Evolutionary conservation across 148 eudicot species (phyloP), one percentile per base, ranked within the genome.

Genomic region (Arctostaphylos glauca): DNA sequence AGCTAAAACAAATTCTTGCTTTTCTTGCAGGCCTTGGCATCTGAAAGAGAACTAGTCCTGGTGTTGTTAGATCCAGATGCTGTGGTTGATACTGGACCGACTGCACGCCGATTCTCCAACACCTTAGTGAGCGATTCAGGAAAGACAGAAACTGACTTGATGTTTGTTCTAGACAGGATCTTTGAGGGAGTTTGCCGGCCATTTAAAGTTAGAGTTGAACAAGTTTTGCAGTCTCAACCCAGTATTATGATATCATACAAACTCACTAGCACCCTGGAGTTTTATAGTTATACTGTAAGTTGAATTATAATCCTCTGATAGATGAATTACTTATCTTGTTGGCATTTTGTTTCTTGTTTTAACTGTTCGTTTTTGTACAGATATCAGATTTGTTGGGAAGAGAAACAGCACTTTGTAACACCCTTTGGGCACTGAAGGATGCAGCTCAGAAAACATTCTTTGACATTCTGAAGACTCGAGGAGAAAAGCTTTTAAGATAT

Each of bases 131-230:
- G 77, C 77, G 93, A 90, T 77, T 59, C 70, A n/a, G 97, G 87
- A 83, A 94, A 91, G 85, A 80, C 88, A n/a, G 97, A 91, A 82
- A 74, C 95, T 81, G 98, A 96, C 86, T 90, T 94, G 81, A 94
- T 95, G 54, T 96, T 94, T 89, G 99, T 94, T 84, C 90, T 96
- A 85, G 99, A 96, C 89, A 91, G 98, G 92, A 96, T 96, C 18
- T 96, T 96, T 81, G 99, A 96, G 91, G 99, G 99, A 80, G 95
- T 96, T 89, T 96, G 99, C 86, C 87, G 98, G 82, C 99, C 99
- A 72, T 96, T 96, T 86, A 96, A 96, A 94, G 94, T 92, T 74
- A 91, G 99, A 87, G 98, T 96, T 82, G 98, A 96, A 86, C 99
- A 96, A 92, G 99, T 96, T 81, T 83, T 96, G 86, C 99, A 96